Evolutionary conservation across 2,329 filamentous ascomycete species (phyloP).

Genomic region (Botrytis sinoallii): DNA sequence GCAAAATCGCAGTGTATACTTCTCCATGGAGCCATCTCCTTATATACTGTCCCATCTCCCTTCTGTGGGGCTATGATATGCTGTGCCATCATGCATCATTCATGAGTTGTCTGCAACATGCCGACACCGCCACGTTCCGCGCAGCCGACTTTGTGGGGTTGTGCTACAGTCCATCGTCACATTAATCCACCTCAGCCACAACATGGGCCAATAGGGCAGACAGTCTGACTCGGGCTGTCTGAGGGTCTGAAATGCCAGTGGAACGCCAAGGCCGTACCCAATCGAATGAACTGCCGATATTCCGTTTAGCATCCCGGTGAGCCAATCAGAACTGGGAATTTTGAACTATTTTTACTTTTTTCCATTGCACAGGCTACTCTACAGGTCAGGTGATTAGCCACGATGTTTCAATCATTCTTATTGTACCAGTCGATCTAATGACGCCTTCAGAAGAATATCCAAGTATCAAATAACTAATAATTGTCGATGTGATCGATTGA

Average conservation of each 20-base stretch:
- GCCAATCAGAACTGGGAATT: neutral
- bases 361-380: neutral
- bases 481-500: neutral
- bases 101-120: neutral
- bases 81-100: neutral
- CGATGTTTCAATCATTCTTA: neutral
- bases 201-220: neutral
- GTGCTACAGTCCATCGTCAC: neutral
- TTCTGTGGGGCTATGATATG: neutral
- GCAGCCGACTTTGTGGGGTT: neutral
- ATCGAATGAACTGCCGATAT: neutral
- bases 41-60: neutral
- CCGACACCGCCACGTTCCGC: neutral
- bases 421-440: neutral
- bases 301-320: neutral
- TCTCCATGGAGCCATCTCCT: neutral
- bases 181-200: neutral
- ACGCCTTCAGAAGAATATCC: neutral
- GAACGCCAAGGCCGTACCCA: neutral
- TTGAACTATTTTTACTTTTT: neutral
- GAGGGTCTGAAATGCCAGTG: neutral
- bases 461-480: neutral
- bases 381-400: neutral
- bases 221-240: neutral
- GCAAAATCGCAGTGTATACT: neutral